Base-by-base conservation (phyloP, 2,329 filamentous ascomycete species). In the Hypoxylon sp. region DNA sequence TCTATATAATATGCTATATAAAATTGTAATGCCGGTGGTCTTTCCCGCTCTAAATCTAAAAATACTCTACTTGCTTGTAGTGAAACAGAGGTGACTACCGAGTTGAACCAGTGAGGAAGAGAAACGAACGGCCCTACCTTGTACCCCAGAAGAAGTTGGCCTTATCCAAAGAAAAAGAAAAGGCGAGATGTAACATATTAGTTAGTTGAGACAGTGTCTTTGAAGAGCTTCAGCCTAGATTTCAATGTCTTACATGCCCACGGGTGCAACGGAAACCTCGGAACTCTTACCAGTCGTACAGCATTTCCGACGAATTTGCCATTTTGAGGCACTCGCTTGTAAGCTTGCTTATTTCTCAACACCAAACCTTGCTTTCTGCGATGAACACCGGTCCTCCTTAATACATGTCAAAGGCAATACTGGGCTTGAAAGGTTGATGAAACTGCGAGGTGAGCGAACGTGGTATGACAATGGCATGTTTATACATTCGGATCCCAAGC, bases 141-240 rank as follows among this genome's bases (percentile, higher is more conserved):
- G 8, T 32, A 32, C 18, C 45, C 4, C 7, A 32, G n/a, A n/a
- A n/a, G n/a, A 30, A 32, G 9, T 11, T 49, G 3, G 9, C 8
- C 3, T 16, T 18, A 20, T 12, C 1, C 28, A 32, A 32, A 32
- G 26, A 49, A 9, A 52, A n/a, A 16, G 22, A 42, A 40, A 12
- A 32, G 1, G 28, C 14, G 18, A 46, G 30, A 26, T 12, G 38
- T 32, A 30, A 36, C 9, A 18, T 11, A 20, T 18, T 24, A 8
- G 24, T 28, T 36, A 36, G 18, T 4, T 55, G 38, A 55, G 28
- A 55, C 42, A 46, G 26, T 55, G 52, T 48, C 53, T 56, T 38
- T 12, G 20, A n/a, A 24, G 20, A 32, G 18, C 16, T 44, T 44
- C 28, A 16, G 6, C 36, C 6, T 22, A 4, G 14, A 16, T 22